phyloP scores from a whole-genome alignment of 1,139 yeast species.

The Wickerhamiella infanticola region DNA sequence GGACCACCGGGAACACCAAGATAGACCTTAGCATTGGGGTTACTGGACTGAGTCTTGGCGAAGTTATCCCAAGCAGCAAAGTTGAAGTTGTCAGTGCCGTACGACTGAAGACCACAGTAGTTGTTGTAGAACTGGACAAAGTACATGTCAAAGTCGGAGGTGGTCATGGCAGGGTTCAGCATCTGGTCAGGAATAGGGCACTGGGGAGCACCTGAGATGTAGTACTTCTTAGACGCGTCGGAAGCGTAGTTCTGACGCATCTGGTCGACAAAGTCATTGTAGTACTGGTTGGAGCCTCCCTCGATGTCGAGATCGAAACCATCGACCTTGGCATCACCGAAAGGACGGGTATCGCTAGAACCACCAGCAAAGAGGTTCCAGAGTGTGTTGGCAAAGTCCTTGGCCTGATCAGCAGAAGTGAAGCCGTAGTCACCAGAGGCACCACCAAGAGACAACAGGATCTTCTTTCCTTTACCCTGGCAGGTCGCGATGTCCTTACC shows the following conservation, averaged over 20 bases:
- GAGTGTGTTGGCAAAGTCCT: constrained; percentile 51
- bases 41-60: constrained; percentile 48
- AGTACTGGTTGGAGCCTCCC: constrained; percentile 38
- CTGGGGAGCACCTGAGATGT: constrained; percentile 89
- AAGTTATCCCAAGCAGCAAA: constrained; percentile 71
- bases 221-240: constrained; percentile 32
- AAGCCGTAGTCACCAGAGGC: constrained; percentile 72
- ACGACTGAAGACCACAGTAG: constrained; percentile 35
- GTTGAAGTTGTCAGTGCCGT: constrained; percentile 37
- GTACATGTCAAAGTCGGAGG: constrained; percentile 63
- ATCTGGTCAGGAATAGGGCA: constrained; percentile 86
- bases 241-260: constrained; percentile 39
- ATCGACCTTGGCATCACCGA: constrained; percentile 43
- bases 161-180: constrained; percentile 49
- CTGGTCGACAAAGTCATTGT: constrained; percentile 34
- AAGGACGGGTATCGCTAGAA: constrained; percentile 47
- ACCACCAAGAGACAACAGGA: constrained; percentile 78
- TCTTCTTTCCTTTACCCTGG: constrained; percentile 62
- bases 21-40: constrained; percentile 42
- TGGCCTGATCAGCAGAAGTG: constrained; percentile 43
- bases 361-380: constrained; percentile 89
- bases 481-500: constrained; percentile 68
- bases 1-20: constrained; percentile 63
- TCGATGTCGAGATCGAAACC: constrained; percentile 67
- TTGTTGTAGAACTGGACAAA: constrained; percentile 91